Evolutionary conservation across 2,329 filamentous ascomycete genomes (phyloP), one percentile per base, ranked within the genome.

Genomic region (Annulohypoxylon truncatum): DNA sequence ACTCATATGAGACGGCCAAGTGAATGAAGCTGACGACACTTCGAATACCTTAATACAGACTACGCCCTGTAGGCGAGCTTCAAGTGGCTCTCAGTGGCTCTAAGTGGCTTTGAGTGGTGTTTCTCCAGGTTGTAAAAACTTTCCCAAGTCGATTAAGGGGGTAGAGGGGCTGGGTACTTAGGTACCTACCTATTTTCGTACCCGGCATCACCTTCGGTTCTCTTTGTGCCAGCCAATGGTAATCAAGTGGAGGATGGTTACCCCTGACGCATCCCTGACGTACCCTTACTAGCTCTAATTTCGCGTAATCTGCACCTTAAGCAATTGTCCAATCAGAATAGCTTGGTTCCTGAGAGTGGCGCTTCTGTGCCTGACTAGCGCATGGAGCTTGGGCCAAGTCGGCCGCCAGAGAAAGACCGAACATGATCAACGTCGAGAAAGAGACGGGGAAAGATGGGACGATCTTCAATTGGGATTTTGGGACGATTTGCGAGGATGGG

Each of bases 331-430:
- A 72, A 72, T 72, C 48, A 72, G n/a, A 52, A 8, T n/a, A 4
- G 2, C 4, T 22, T 50, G 48, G 70, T 71, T 50, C 68, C 70
- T 72, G 70, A 31, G 60, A 59, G 52, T 66, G 60, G 68, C 64
- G 47, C 56, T 55, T 62, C 35, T 50, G 70, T 72, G 47, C 70
- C 70, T 72, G 70, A 64, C 67, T 71, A 71, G 66, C 46, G 52
- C 60, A 50, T 29, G 63, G 52, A 66, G 63, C 62, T 64, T 66
- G 66, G 67, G 42, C 67, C 67, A 61, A 24, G 8, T 31, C 31
- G 48, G 35, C 46, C 61, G n/a, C 46, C 40, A 42, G 24, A 66
- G 54, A 58, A 70, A 66, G 62, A 60, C 63, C 61, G 62, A 68
- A 58, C 42, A 61, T 62, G 66, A 70, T 67, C 66, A 60, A 44